Base-by-base conservation (phyloP, 139 green algal species). In the Auxenochlorella pyrenoidosa region DNA sequence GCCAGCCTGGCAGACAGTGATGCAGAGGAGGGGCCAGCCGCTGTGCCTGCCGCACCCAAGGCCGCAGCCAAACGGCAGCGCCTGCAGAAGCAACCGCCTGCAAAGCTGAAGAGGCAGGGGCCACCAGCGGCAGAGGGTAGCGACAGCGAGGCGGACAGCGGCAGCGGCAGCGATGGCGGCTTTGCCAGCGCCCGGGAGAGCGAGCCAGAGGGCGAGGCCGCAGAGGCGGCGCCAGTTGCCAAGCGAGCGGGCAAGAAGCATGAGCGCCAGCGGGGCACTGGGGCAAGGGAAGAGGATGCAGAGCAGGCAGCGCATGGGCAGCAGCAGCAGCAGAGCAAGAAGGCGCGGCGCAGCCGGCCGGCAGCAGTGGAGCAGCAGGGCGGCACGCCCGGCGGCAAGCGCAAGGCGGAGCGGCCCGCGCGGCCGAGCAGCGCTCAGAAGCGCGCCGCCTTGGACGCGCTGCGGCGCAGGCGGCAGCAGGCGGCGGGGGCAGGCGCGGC, bases 121-220 rank as follows among this genome's bases (percentile, higher is more conserved):
- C 24, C 51, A 36, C 26, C 63, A 22, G 44, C 4, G 26, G 40
- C 54, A 18, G 83, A 38, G 1, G 83, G 15, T 18, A 41, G 34
- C 44, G 72, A 18, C 38, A 36, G 26, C 26, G 66, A 34, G 24
- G 43, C 43, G 30, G 65, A 34, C 6, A 44, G 63, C 34, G 54
- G 54, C 18, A 51, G 59, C 47, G 71, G 41, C 81, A 78, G 81
- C 66, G 81, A 66, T 43, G 66, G 83, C 68, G 65, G 81, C 32
- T 86, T 86, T 86, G 81, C 40, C 0, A 86, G 81, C 65, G 65
- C 65, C 5, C 41, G 36, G 12, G 65, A 86, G 65, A 77, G 65
- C 19, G 81, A 86, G 12, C 51, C 51, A 18, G 78, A 71, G 34
- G 51, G 51, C 58, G 78, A 68, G 6, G 58, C 41, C 4, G 65